Evolutionary conservation across 116 monocot genomes (phyloP), one percentile per base, ranked within the genome.

Genomic region (Zostera marina): DNA sequence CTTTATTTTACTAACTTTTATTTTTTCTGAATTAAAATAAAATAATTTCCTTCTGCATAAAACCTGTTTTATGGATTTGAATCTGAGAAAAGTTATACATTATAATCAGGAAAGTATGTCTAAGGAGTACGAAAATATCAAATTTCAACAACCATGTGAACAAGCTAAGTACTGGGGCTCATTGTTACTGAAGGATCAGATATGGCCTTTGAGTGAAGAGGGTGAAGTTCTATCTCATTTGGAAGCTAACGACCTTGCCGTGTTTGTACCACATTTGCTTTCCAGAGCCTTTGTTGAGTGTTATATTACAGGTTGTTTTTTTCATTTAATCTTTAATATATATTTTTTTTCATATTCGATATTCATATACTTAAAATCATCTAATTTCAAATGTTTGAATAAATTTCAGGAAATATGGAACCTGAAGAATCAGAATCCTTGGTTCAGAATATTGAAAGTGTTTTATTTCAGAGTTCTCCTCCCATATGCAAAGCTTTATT

Each of bases 111-210:
- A 93, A 88, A 61, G 66, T 66, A 65, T 77, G 17, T 69, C 24
- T 46, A 93, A 88, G 64, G 76, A 75, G 42, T 88, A 84, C 52
- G 68, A 88, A 56, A 93, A 93, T 74, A 73, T 81, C 60, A 93
- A 88, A 59, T 93, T 81, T 66, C 81, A 73, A 38, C 78, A 87
- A 41, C 93, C 88, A 69, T 88, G 79, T 69, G 66, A 79, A 41
- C 93, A 93, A 75, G 88, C 88, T 47, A 65, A 79, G 66, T 84
- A 88, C 42, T 78, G 84, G 60, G 81, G 81, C 63, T 81, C 81
- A 17, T 68, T 88, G 55, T 66, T 88, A 65, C 60, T 88, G 10
- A 70, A 88, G 43, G 93, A 88, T 41, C 74, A 79, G 14, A 58
- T 73, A 51, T 93, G 88, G 88, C 79, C 84, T 32, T 79, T 74